Base-by-base conservation (phyloP, 176 grass and related monocot genomes). In the Ensete ventricosum region DNA sequence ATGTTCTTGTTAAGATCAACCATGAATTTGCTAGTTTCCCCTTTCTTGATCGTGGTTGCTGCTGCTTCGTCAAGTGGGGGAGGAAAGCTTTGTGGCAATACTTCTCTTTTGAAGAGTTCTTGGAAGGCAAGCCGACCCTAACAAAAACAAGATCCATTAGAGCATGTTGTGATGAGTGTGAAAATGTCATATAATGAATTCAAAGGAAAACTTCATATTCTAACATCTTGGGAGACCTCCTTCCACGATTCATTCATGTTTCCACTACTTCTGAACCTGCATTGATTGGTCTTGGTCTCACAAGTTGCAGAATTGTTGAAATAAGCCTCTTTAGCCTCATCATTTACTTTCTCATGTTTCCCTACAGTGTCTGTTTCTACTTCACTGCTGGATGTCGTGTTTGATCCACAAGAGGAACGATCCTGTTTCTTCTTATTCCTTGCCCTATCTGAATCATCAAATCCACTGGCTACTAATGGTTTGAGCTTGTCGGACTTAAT, bases 91-190 rank as follows among this genome's bases (percentile, higher is more conserved):
- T 98, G 95, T 20, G 95, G 95, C 43, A 98, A 85, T 73, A 91
- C 87, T 82, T 76, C 90, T 78, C 95, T 88, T 60, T 81, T 87
- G 83, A 98, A 98, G 43, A 98, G 84, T 24, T 86, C 88, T 78
- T 89, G 78, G 53, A 98, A 98, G 75, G 95, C 95, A 74, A 98
- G 76, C 81, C 95, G 95, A 84, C 95, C 95, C 95, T 98, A 78
- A 82, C 77, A 89, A 73, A 1, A 77, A 67, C 87, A 85, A 84
- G 43, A 80, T 73, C 77, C 57, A 89, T 91, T 91, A 94, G 88
- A 91, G 76, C 24, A 91, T 76, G 69, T 67, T 83, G 27, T 76
- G 63, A 76, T 72, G 77, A 64, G 74, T 83, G 73, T 76, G 81
- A 78, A 65, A 82, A 73, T 76, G 70, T 77, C 24, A 3, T n/a